Evolutionary conservation across 257 asterid species (phyloP).

Genomic region (Apocynum venetum): DNA sequence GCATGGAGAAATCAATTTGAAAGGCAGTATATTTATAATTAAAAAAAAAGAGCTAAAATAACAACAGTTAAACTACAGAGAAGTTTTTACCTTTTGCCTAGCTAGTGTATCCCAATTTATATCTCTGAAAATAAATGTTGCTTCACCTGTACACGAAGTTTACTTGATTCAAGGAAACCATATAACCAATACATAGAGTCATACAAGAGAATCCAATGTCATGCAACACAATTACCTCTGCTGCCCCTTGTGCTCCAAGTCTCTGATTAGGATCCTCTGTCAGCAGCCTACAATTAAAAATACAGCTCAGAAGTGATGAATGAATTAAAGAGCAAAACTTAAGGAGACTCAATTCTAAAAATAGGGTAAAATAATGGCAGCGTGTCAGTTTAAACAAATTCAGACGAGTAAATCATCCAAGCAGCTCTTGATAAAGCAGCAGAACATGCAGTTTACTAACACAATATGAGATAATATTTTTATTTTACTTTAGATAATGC

Average conservation of each 20-base stretch:
- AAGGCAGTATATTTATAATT: not conserved
- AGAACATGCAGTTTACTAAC: not conserved
- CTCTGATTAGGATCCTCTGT: constrained; percentile 96
- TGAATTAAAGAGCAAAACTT: not conserved
- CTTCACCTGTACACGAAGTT: constrained; percentile 63
- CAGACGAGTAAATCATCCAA: not conserved
- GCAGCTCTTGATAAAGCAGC: not conserved
- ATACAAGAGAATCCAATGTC: not conserved
- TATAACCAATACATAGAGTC: not conserved
- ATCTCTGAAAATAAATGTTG: constrained; percentile 87
- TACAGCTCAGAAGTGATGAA: not conserved
- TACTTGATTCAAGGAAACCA: constrained; percentile 1
- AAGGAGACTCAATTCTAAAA: not conserved
- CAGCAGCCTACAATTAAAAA: constrained; percentile 49
- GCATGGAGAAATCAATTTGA: not conserved
- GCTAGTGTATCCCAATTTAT: constrained; percentile 99
- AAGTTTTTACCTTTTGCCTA: constrained; percentile 72
- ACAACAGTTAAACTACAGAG: not conserved
- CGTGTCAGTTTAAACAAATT: not conserved
- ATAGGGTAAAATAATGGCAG: not conserved
- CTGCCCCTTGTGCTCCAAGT: constrained; percentile 93
- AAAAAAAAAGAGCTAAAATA: not conserved
- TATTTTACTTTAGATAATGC: not conserved
- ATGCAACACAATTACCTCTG: constrained; percentile 51
- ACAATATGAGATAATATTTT: not conserved